Percentiles rank a stretch among this genome's conserved stretches.
These are phyloP conservation scores for Ogataea pignaliae DNA, from an alignment of 805 yeast species.

Conservation along the genomic window DNA sequence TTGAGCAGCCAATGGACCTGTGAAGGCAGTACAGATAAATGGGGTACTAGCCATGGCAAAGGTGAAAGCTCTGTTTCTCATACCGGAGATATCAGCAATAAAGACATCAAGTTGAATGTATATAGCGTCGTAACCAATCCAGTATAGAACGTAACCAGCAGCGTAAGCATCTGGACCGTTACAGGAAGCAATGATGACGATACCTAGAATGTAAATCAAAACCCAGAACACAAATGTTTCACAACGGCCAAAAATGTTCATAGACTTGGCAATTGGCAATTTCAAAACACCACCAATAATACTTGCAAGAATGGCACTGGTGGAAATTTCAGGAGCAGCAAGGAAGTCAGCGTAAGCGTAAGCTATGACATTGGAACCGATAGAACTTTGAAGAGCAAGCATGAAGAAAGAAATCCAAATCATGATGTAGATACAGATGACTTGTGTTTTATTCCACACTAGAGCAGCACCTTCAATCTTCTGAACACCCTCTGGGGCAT, in stretches of 20 bases:
- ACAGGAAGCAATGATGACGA: constrained; percentile 26
- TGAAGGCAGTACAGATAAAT: constrained; percentile 30
- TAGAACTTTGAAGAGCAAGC: constrained; percentile 28
- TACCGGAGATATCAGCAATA: constrained; percentile 27
- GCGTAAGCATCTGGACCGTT: constrained; percentile 24
- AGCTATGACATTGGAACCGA: constrained; percentile 19
- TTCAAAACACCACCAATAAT: constrained; percentile 32
- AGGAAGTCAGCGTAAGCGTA: constrained; percentile 23
- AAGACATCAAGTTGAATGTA: constrained; percentile 25
- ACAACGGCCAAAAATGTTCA: constrained; percentile 29
- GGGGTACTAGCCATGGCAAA: constrained; percentile 28
- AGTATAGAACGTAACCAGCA: constrained; percentile 29
- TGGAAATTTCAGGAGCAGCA: constrained; percentile 27
- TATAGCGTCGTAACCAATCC: constrained; percentile 28
- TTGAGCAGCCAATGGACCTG: constrained; percentile 28
- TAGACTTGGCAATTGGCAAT: constrained; percentile 25
- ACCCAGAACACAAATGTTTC: constrained; percentile 25
- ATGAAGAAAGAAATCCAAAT: constrained; percentile 33
- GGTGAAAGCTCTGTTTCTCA: constrained; percentile 29
- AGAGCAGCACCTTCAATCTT: constrained; percentile 28
- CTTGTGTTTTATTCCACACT: constrained; percentile 28
- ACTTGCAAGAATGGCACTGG: constrained; percentile 27
- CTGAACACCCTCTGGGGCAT: constrained; percentile 26
- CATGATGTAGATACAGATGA: constrained; percentile 26
- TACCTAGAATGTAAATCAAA: constrained; percentile 21